Conservation (phyloP, 306 rosid species). For the Vigna hirtella region DNA sequence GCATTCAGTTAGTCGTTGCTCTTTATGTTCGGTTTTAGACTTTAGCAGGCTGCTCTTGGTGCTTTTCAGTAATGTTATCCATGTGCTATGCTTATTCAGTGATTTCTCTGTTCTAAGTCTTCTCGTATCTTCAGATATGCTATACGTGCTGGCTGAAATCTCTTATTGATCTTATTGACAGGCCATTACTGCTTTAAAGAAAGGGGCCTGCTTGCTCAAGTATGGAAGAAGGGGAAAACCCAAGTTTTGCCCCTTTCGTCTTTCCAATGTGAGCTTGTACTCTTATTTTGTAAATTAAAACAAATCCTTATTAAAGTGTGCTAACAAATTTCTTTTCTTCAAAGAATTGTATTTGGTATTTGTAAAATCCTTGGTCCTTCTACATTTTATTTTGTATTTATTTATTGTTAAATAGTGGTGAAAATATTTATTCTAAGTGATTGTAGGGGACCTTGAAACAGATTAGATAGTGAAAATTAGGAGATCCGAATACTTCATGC, state of each 20-base stretch:
- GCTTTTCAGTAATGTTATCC: slow-evolving; percentile 24
- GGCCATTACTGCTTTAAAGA: slow-evolving; percentile 98
- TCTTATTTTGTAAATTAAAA: slow-evolving; percentile 36
- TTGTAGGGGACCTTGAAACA: slow-evolving; percentile 13
- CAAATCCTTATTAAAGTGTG: slow-evolving; percentile 18
- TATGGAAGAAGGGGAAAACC: slow-evolving; percentile 99
- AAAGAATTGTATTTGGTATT: slow-evolving; percentile 20
- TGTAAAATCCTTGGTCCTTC: slow-evolving; percentile 23
- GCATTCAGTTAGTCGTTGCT: slow-evolving; percentile 26
- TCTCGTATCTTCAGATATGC: slow-evolving; percentile 33
- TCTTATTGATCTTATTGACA: slow-evolving; percentile 53
- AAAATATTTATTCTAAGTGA: slow-evolving; percentile 32
- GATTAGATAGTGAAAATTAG: slow-evolving; percentile 31
- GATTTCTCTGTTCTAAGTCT: slow-evolving; percentile 33
- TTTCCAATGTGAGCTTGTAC: slow-evolving; percentile 83
- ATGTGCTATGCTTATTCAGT: slow-evolving; percentile 23
- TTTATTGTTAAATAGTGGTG: slow-evolving; percentile 25
- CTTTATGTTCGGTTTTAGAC: slow-evolving; percentile 12
- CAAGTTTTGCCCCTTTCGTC: slow-evolving; percentile 94
- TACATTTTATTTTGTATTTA: slow-evolving; percentile 31
- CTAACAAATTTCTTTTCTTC: neutral
- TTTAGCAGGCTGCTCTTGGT: slow-evolving; percentile 24
- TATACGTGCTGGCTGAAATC: slow-evolving; percentile 41
- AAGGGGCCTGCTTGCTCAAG: slow-evolving; percentile 95
- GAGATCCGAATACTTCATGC: neutral